A percentile compares a stretch with the other conserved stretches of the same genome.
Conservation (phyloP, 2,329 filamentous ascomycete genomes). For the Sarocladium oryzae region DNA sequence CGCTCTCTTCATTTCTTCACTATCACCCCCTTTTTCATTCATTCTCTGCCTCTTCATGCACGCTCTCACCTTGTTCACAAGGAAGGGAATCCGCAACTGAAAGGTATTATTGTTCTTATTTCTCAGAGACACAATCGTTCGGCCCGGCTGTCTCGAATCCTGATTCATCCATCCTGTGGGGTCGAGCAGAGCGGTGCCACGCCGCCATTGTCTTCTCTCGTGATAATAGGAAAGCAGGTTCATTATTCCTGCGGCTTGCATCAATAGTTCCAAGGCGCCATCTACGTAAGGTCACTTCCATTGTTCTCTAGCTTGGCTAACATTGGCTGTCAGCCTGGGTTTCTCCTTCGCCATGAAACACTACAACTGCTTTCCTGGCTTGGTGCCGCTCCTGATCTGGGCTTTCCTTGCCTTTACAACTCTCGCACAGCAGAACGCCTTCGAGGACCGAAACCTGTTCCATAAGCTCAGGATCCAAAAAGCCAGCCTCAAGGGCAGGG, state of each 20-base stretch:
- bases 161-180: neutral
- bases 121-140: neutral
- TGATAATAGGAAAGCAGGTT: neutral
- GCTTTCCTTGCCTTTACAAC: neutral
- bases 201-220: neutral
- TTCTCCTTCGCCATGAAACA: neutral
- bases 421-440: constrained; percentile 10
- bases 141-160: constrained; percentile 1
- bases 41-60: neutral
- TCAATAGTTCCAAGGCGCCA: too few species aligned
- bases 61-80: neutral
- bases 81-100: neutral
- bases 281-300: too few species aligned
- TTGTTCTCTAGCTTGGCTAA: neutral
- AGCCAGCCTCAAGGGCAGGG: constrained; percentile 11
- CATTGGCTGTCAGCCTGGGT: neutral
- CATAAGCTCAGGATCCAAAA: neutral
- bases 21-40: neutral
- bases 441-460: neutral
- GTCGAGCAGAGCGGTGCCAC: neutral
- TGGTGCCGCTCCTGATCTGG: neutral
- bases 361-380: neutral
- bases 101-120: neutral
- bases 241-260: too few species aligned
- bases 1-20: neutral